Evolutionary conservation across 164 flowering plant genomes (phyloP).

Genomic region (Vitis labrusca): DNA sequence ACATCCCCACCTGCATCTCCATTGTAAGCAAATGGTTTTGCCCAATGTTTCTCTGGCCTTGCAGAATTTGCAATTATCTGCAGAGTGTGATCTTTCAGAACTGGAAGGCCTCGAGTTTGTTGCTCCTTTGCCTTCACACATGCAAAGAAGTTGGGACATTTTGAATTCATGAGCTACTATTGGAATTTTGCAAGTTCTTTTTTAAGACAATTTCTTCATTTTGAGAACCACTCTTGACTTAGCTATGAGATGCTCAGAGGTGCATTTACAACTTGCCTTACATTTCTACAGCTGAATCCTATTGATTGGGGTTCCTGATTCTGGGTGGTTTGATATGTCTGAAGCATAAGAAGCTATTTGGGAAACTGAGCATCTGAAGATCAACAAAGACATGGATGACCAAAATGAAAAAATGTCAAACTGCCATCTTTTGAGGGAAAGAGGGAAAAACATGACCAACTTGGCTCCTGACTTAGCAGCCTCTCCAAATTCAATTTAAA

Average conservation of each 20-base stretch:
- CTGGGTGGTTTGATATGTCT: background rate
- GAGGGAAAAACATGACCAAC: too few relatives aligned
- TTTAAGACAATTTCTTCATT: background rate
- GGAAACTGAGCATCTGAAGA: background rate
- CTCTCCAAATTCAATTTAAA: background rate
- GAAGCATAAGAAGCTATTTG: background rate
- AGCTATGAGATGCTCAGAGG: background rate
- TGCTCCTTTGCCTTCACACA: slow-evolving; percentile 80
- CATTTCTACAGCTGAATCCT: background rate
- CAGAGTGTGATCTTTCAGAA: slow-evolving; percentile 42
- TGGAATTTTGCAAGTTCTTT: background rate
- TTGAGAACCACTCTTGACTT: background rate
- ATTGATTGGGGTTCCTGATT: background rate
- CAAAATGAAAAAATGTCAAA: too few relatives aligned
- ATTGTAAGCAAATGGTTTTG: slow-evolving; percentile 71
- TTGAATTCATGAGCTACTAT: slow-evolving; percentile 28
- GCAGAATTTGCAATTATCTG: slow-evolving; percentile 28
- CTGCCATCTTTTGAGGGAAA: too few relatives aligned
- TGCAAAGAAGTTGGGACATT: slow-evolving; percentile 89
- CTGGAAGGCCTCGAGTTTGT: slow-evolving; percentile 47
- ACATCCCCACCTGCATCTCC: slow-evolving; percentile 76
- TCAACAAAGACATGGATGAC: too few relatives aligned
- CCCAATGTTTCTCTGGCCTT: slow-evolving; percentile 65
- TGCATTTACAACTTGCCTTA: background rate
- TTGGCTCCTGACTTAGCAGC: background rate